phyloP scores from a whole-genome alignment of 805 yeast genomes.

The Ogataea neopini region DNA sequence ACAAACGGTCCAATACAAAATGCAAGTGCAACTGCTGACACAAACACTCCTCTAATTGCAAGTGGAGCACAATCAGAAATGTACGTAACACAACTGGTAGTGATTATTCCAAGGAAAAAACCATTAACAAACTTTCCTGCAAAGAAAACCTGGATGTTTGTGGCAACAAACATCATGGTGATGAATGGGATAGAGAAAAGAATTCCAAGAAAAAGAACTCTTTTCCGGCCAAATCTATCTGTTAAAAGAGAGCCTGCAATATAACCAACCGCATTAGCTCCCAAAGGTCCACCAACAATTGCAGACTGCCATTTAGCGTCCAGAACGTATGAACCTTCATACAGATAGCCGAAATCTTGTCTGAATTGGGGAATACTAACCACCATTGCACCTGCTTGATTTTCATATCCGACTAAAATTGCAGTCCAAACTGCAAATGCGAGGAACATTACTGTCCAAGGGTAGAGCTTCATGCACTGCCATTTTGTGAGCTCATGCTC shows the following conservation, averaged over 20 bases:
- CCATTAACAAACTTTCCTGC: constrained; percentile 45
- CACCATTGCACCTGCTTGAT: constrained; percentile 40
- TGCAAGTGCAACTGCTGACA: constrained; percentile 36
- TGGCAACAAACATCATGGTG: constrained; percentile 43
- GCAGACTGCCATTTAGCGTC: constrained; percentile 47
- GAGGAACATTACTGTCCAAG: constrained; percentile 39
- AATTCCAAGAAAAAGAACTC: constrained; percentile 35
- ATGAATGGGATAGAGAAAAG: constrained; percentile 37
- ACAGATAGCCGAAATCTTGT: constrained; percentile 35
- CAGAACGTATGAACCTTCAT: constrained; percentile 36
- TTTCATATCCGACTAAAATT: constrained; percentile 43
- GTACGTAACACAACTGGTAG: constrained; percentile 41
- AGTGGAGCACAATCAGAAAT: constrained; percentile 54
- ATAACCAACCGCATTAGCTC: constrained; percentile 38
- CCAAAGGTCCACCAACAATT: constrained; percentile 31
- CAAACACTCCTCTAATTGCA: constrained; percentile 40
- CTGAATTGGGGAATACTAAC: constrained; percentile 38
- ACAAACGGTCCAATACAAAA: constrained; percentile 27
- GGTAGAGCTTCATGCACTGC: constrained; percentile 40
- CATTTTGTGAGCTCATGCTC: constrained; percentile 16
- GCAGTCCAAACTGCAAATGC: constrained; percentile 37
- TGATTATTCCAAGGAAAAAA: constrained; percentile 45
- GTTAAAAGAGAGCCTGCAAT: constrained; percentile 37
- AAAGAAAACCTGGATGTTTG: constrained; percentile 37
- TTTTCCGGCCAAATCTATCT: constrained; percentile 40